Evolutionary conservation across 306 rosid species (phyloP).

Genomic region (Cicer bijugum): DNA sequence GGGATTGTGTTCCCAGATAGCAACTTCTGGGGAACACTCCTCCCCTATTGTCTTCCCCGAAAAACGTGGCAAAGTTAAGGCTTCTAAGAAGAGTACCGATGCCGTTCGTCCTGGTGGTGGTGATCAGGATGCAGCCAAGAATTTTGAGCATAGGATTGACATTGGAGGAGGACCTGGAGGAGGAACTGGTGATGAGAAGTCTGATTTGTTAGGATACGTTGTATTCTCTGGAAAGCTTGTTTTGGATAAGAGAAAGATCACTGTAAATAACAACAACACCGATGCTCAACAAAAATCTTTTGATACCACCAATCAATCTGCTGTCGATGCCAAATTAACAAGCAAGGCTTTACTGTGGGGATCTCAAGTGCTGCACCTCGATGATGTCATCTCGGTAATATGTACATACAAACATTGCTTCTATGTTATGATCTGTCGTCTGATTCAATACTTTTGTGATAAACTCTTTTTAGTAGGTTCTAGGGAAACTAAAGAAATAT

Average conservation of each 20-base stretch:
- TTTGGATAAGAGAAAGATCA: slow-evolving; percentile 72
- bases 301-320: slow-evolving; percentile 55
- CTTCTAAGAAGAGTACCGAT: slow-evolving; percentile 52
- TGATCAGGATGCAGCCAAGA: slow-evolving; percentile 58
- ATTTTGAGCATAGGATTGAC: slow-evolving; percentile 87
- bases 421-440: slow-evolving; percentile 38
- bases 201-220: slow-evolving; percentile 83
- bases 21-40: slow-evolving; percentile 78
- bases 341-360: slow-evolving; percentile 92
- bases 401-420: slow-evolving; percentile 38
- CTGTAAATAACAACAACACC: slow-evolving; percentile 45
- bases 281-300: slow-evolving; percentile 53
- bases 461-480: slow-evolving; percentile 37
- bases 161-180: slow-evolving; percentile 59
- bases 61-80: slow-evolving; percentile 78
- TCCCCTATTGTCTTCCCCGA: slow-evolving; percentile 96
- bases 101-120: slow-evolving; percentile 30
- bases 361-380: slow-evolving; percentile 71
- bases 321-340: slow-evolving; percentile 82
- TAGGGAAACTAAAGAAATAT: slow-evolving; percentile 32
- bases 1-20: slow-evolving; percentile 90
- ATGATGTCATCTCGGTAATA: slow-evolving; percentile 90
- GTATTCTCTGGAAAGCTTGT: slow-evolving; percentile 77
- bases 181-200: slow-evolving; percentile 79
- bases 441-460: slow-evolving; percentile 39